Evolutionary conservation across 1,284 basidiomycete genomes (phyloP).

Genomic region (Ganoderma lucidum): DNA sequence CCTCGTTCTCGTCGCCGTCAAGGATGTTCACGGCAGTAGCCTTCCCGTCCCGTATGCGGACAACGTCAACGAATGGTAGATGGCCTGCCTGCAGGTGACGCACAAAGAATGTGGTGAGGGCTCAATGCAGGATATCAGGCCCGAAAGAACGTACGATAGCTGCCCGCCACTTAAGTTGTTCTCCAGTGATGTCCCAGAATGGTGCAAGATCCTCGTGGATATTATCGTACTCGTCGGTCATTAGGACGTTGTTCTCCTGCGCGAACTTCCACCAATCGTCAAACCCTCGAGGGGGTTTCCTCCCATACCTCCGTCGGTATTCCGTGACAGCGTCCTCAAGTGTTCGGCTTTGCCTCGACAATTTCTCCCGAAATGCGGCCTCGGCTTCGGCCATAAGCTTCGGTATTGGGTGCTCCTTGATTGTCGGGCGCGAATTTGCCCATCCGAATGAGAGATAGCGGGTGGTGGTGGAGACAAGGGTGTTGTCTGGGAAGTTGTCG

Average conservation of each 20-base stretch:
- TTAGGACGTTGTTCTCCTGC: constrained; percentile 72
- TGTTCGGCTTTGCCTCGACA: constrained; percentile 80
- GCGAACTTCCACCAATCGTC: constrained; percentile 92
- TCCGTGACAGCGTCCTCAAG: constrained; percentile 78
- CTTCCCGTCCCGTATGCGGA: constrained; percentile 75
- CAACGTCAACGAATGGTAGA: constrained; percentile 85
- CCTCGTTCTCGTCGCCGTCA: constrained; percentile 66
- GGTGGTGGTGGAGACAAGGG: constrained; percentile 31
- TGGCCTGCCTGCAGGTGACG: constrained; percentile 66
- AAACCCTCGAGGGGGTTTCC: constrained; percentile 88
- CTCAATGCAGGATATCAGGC: neutral
- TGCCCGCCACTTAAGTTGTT: constrained; percentile 76
- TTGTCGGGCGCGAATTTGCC: constrained; percentile 30
- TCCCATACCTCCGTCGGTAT: constrained; percentile 80
- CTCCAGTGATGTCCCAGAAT: constrained; percentile 79
- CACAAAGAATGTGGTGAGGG: neutral
- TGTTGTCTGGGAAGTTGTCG: constrained; percentile 39
- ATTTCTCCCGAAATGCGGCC: constrained; percentile 66
- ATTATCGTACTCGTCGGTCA: constrained; percentile 93
- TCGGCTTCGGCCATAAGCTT: constrained; percentile 85
- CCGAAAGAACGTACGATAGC: constrained; percentile 59
- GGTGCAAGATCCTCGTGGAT: constrained; percentile 83
- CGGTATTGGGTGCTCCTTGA: constrained; percentile 78
- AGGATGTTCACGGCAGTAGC: constrained; percentile 69
- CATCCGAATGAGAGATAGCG: constrained; percentile 36